phyloP scores from a whole-genome alignment of 2,329 filamentous ascomycete genomes.

The Hypoxylon sp. region DNA sequence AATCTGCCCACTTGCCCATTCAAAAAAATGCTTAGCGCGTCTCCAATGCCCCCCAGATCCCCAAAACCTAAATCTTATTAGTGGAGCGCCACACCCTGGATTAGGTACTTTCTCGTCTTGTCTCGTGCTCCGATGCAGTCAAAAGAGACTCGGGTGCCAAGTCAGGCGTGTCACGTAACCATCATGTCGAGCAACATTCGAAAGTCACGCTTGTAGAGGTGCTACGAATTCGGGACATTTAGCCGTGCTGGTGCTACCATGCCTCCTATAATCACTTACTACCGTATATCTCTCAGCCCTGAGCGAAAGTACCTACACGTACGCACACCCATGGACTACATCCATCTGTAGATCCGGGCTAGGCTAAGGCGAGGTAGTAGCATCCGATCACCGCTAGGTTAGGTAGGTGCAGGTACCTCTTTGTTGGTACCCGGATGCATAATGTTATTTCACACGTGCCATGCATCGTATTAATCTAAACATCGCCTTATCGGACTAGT shows the following conservation, averaged over 20 bases:
- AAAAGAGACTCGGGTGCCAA: conserved; percentile 3
- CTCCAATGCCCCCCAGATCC: conserved; percentile 24
- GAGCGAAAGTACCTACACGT: not conserved
- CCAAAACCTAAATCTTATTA: conserved; percentile 34
- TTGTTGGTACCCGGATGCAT: conserved; percentile 21
- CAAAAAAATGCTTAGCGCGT: conserved; percentile 26
- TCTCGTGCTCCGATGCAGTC: conserved; percentile 9
- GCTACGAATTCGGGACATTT: not conserved
- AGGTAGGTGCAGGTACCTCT: conserved; percentile 25
- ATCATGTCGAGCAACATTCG: conserved; percentile 31
- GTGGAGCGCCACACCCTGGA: conserved; percentile 24
- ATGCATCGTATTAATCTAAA: conserved; percentile 34
- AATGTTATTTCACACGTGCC: conserved; percentile 36
- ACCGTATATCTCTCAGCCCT: conserved; percentile 11
- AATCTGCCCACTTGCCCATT: conserved; percentile 29
- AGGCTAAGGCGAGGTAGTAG: conserved; percentile 2
- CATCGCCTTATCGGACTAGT: conserved; percentile 37
- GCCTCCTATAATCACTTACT: conserved; percentile 2
- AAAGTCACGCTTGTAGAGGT: conserved; percentile 11
- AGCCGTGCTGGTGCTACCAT: conserved; percentile 24
- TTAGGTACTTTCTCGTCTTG: conserved; percentile 11
- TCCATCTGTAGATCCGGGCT: conserved; percentile 12
- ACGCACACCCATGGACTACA: no score
- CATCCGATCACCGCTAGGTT: conserved; percentile 32
- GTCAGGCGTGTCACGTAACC: conserved; percentile 35